Evolutionary conservation across 2,329 filamentous ascomycete species (phyloP).

Genomic region (Microcera coccophila): DNA sequence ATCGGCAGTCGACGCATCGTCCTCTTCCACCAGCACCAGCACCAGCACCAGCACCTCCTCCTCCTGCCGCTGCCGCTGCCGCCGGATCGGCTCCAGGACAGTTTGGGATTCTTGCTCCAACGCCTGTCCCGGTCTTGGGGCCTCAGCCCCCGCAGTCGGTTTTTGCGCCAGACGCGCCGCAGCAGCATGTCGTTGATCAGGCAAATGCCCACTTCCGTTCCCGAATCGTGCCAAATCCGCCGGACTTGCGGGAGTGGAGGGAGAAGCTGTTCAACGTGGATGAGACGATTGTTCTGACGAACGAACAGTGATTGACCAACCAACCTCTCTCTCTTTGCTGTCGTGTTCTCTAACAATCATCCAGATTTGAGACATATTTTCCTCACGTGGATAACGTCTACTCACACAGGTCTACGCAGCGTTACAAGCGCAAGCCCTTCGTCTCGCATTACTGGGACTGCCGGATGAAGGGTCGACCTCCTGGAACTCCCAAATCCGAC

Average conservation of each 20-base stretch:
- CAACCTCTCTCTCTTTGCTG: constrained; percentile 6
- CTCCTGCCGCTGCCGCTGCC: constrained; percentile 1
- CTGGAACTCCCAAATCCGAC: constrained; percentile 73
- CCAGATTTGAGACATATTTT: constrained; percentile 71
- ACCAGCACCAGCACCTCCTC: background rate
- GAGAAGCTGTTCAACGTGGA: constrained; percentile 72
- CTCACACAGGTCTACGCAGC: constrained; percentile 76
- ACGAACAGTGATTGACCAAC: constrained; percentile 60
- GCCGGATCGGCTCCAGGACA: constrained; percentile 28
- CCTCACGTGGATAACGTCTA: constrained; percentile 82
- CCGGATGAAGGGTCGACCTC: constrained; percentile 72
- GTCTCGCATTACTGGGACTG: constrained; percentile 84
- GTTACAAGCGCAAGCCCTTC: constrained; percentile 78
- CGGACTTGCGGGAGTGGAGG: constrained; percentile 65
- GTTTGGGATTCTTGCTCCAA: constrained; percentile 45
- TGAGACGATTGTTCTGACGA: constrained; percentile 65
- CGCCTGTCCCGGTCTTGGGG: constrained; percentile 18
- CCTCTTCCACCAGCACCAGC: background rate
- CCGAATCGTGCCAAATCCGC: constrained; percentile 61
- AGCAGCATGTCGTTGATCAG: constrained; percentile 15
- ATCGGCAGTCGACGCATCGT: constrained; percentile 10
- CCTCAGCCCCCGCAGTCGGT: constrained; percentile 7
- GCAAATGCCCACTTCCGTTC: constrained; percentile 51
- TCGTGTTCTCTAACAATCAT: constrained; percentile 4
- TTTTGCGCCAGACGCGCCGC: constrained; percentile 3